Conservation (phyloP, 768 basidiomycete species). For the Podaxis sp. region DNA sequence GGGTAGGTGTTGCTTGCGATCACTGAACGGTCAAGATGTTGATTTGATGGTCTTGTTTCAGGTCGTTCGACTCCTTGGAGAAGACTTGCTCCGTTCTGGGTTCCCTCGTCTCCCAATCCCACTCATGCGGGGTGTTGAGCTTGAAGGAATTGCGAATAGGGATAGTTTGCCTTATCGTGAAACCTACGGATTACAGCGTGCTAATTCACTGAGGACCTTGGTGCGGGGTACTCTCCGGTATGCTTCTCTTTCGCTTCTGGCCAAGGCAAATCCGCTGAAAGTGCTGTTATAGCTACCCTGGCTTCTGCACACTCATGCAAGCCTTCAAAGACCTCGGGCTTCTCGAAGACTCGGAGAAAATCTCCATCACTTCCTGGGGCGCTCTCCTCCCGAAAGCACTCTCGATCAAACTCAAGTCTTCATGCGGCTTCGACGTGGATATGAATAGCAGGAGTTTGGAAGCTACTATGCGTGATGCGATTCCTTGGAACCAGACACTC, state of each 20-base stretch:
- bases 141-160: constrained; percentile 88
- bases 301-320: constrained; percentile 73
- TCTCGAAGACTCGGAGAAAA: constrained; percentile 40
- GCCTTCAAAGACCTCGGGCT: constrained; percentile 71
- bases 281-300: constrained; percentile 63
- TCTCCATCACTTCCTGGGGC: constrained; percentile 40
- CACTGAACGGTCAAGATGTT: background rate
- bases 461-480: background rate
- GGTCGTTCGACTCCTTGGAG: constrained; percentile 47
- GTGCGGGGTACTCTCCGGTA: constrained; percentile 85
- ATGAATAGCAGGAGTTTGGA: constrained; percentile 7
- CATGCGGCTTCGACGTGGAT: background rate
- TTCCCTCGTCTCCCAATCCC: constrained; percentile 72
- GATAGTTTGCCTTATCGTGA: constrained; percentile 71
- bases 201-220: constrained; percentile 52
- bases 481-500: background rate
- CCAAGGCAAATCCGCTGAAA: background rate
- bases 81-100: constrained; percentile 49
- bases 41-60: constrained; percentile 22
- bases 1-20: constrained; percentile 38
- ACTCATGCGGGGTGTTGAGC: constrained; percentile 40
- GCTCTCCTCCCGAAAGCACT: constrained; percentile 30
- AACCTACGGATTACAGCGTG: constrained; percentile 53
- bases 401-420: constrained; percentile 17
- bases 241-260: constrained; percentile 9